Evolutionary conservation across 1,139 yeast genomes (phyloP).

Genomic region (Sugiyamaella japonica): DNA sequence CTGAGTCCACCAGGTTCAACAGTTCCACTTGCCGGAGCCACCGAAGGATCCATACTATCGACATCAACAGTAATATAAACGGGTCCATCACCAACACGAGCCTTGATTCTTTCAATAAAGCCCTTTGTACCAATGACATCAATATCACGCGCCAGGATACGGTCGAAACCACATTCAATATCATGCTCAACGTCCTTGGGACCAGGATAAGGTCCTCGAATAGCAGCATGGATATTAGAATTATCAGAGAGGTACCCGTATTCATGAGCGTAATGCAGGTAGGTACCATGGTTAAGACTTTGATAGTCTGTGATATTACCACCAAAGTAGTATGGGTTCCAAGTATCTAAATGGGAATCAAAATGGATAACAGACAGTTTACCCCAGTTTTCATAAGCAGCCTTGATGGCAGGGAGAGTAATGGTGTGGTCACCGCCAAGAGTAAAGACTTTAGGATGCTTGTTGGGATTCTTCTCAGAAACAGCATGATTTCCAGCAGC

Average conservation of each 20-base stretch:
- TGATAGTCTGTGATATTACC: conserved; percentile 46
- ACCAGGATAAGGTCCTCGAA: conserved; percentile 52
- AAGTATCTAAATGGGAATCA: conserved; percentile 71
- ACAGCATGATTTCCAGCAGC: conserved; percentile 58
- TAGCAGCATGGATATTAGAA: conserved; percentile 61
- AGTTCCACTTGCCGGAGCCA: conserved; percentile 80
- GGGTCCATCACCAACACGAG: conserved; percentile 56
- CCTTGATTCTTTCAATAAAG: conserved; percentile 56
- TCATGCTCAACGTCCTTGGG: conserved; percentile 59
- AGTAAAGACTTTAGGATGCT: conserved; percentile 44
- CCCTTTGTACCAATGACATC: conserved; percentile 46
- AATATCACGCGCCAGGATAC: conserved; percentile 67
- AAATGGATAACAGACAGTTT: conserved; percentile 66
- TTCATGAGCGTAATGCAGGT: conserved; percentile 63
- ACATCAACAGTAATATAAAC: conserved; percentile 73
- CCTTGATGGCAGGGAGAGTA: conserved; percentile 68
- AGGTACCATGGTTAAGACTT: conserved; percentile 69
- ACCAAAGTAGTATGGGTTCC: conserved; percentile 74
- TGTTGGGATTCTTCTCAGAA: conserved; percentile 34
- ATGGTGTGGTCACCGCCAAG: conserved; percentile 52
- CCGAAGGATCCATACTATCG: conserved; percentile 74
- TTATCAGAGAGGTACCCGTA: conserved; percentile 54
- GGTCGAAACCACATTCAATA: conserved; percentile 58
- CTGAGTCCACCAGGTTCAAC: conserved; percentile 79
- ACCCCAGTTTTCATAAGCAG: conserved; percentile 58